These are phyloP conservation scores for Arachis monticola DNA, from an alignment of 331 rosid species.

Conservation along the genomic window DNA sequence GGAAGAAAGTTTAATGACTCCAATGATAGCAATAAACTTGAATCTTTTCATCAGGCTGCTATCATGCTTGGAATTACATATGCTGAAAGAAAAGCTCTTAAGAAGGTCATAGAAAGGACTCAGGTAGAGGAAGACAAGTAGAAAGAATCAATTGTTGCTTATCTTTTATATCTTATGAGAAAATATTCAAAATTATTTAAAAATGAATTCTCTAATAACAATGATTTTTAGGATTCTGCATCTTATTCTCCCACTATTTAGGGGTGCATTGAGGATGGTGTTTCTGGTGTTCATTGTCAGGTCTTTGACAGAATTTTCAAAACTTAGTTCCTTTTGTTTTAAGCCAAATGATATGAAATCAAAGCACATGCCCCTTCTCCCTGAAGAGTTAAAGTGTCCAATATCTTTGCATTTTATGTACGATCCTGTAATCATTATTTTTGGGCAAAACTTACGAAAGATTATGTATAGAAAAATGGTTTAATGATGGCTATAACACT, in stretches of 20 bases:
- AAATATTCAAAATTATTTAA: constrained; percentile 93
- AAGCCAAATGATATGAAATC: too few relatives aligned
- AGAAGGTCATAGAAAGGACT: constrained; percentile 85
- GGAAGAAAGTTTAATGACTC: constrained; percentile 74
- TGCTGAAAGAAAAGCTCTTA: constrained; percentile 91
- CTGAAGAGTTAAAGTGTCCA: too few relatives aligned
- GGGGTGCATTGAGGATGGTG: constrained; percentile 63
- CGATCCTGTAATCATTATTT: too few relatives aligned
- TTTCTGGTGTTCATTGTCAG: constrained; percentile 51
- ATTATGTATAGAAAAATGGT: too few relatives aligned
- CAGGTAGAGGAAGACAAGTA: constrained; percentile 93
- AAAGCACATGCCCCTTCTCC: too few relatives aligned
- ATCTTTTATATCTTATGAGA: constrained; percentile 91
- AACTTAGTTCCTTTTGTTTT: too few relatives aligned
- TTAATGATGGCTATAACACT: too few relatives aligned
- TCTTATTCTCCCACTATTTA: constrained; percentile 93
- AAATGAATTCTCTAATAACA: constrained; percentile 83
- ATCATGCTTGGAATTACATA: constrained; percentile 87
- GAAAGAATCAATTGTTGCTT: constrained; percentile 93
- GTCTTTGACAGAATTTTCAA: constrained; percentile 63
- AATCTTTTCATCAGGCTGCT: constrained; percentile 93
- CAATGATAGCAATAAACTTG: constrained; percentile 76
- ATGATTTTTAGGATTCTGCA: constrained; percentile 88
- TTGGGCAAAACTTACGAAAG: too few relatives aligned
- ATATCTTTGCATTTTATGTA: too few relatives aligned